Evolutionary conservation across 2,329 filamentous ascomycete species (phyloP).

Genomic region (Pseudopithomyces chartarum): DNA sequence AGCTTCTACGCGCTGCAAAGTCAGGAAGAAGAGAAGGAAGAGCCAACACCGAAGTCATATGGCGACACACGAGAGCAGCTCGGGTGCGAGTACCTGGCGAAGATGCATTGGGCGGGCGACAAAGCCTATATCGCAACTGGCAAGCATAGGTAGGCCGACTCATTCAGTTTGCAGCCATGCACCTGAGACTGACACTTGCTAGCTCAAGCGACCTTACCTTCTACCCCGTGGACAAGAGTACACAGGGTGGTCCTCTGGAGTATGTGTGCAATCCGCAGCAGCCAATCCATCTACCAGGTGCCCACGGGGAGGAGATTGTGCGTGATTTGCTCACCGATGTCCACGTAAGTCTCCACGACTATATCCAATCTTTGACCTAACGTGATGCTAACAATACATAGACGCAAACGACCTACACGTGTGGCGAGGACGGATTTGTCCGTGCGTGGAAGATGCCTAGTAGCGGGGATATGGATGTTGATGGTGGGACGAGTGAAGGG

Average conservation of each 20-base stretch:
- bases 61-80: slow-evolving; percentile 72
- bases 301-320: slow-evolving; percentile 56
- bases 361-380: not conserved
- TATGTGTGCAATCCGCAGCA: slow-evolving; percentile 34
- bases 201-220: slow-evolving; percentile 37
- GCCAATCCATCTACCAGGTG: slow-evolving; percentile 44
- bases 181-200: slow-evolving; percentile 1
- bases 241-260: slow-evolving; percentile 26
- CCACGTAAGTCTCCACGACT: slow-evolving; percentile 28
- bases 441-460: slow-evolving; percentile 47
- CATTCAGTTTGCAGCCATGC: not conserved
- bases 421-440: slow-evolving; percentile 55
- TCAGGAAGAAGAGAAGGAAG: slow-evolving; percentile 62
- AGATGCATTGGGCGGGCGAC: slow-evolving; percentile 65
- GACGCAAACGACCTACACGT: slow-evolving; percentile 49
- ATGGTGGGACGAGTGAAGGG: slow-evolving; percentile 26
- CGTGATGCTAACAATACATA: slow-evolving; percentile 7
- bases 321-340: slow-evolving; percentile 51
- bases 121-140: slow-evolving; percentile 68
- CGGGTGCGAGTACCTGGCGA: slow-evolving; percentile 74
- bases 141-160: slow-evolving; percentile 64
- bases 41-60: slow-evolving; percentile 55
- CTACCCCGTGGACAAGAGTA: slow-evolving; percentile 33
- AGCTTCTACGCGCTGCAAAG: slow-evolving; percentile 74
- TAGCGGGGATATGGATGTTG: slow-evolving; percentile 31